A percentile compares a stretch with the other conserved stretches of the same genome.
Evolutionary conservation across 2,329 filamentous ascomycete species (phyloP).

Genomic region (Helminthosporium solani): DNA sequence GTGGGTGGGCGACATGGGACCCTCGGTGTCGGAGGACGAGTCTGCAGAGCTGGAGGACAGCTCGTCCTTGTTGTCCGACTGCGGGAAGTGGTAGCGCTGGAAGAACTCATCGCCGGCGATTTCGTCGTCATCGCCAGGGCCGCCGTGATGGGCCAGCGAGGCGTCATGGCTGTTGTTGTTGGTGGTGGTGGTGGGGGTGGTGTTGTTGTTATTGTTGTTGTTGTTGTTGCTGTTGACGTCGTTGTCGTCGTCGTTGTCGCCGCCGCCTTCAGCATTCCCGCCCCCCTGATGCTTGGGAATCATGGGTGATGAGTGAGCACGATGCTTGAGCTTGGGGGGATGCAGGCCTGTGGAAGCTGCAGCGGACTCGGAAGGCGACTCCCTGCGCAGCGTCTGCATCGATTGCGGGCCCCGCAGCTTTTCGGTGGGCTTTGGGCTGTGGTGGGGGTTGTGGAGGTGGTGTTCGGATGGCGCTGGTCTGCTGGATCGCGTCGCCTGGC

Average conservation of each 20-base stretch:
- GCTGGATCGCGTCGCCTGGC: slow-evolving; percentile 25
- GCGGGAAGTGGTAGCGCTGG: slow-evolving; percentile 44
- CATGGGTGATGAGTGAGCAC: slow-evolving; percentile 42
- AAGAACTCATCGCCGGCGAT: slow-evolving; percentile 45
- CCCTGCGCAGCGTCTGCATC: slow-evolving; percentile 18
- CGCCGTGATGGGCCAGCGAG: slow-evolving; percentile 48
- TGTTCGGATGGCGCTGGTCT: slow-evolving; percentile 11
- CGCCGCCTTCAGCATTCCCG: slow-evolving; percentile 18
- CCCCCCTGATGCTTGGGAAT: slow-evolving; percentile 26
- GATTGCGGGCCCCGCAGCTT: slow-evolving; percentile 12
- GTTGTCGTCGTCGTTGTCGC: slow-evolving; percentile 19
- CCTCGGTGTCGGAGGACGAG: slow-evolving; percentile 41
- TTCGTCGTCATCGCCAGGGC: slow-evolving; percentile 55
- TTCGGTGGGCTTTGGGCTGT: neutral
- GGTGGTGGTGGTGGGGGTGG: no score
- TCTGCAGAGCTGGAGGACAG: slow-evolving; percentile 27
- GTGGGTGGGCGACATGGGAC: slow-evolving; percentile 40
- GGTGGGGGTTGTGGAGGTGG: neutral
- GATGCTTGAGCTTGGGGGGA: slow-evolving; percentile 34
- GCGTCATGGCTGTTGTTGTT: slow-evolving; percentile 19
- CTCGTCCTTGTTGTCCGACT: slow-evolving; percentile 21
- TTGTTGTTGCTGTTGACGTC: no score
- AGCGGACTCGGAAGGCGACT: slow-evolving; percentile 16
- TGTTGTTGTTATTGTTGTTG: no score
- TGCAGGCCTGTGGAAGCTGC: slow-evolving; percentile 20